phyloP scores from a whole-genome alignment of 345 rosid genomes.

The Nasturtium officinale region DNA sequence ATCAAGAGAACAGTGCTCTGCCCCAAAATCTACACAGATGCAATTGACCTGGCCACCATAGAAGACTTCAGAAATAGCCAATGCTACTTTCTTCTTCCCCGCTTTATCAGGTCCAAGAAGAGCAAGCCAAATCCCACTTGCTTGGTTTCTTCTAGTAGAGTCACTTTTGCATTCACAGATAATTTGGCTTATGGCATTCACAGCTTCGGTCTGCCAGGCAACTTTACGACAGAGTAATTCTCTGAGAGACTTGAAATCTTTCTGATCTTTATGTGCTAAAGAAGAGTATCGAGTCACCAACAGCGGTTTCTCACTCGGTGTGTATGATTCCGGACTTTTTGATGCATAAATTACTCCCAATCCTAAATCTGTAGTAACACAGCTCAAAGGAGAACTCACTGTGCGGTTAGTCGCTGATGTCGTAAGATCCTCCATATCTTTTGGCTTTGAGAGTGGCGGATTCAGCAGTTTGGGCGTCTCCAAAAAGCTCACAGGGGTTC shows the following conservation, averaged over 20 bases:
- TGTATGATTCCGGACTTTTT: conserved; percentile 40
- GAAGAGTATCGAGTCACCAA: conserved; percentile 32
- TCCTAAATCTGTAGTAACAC: conserved; percentile 66
- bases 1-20: conserved; percentile 36
- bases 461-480: conserved; percentile 26
- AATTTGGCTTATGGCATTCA: conserved; percentile 51
- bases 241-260: conserved; percentile 53
- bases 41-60: conserved; percentile 51
- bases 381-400: conserved; percentile 35
- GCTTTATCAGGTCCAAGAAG: conserved; percentile 71
- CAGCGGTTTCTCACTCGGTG: conserved; percentile 38
- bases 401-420: conserved; percentile 34
- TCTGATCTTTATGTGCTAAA: conserved; percentile 37
- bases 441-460: conserved; percentile 34
- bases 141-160: conserved; percentile 30
- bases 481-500: conserved; percentile 24
- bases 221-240: conserved; percentile 54
- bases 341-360: conserved; percentile 56
- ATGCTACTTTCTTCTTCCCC: conserved; percentile 66
- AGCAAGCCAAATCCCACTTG: conserved; percentile 59
- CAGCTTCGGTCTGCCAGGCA: conserved; percentile 68
- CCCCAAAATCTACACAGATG: conserved; percentile 53
- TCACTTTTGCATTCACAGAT: conserved; percentile 50
- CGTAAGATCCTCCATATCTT: conserved; percentile 29
- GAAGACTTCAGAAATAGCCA: conserved; percentile 58